Percentiles rank a stretch among this genome's conserved stretches.
Evolutionary conservation across 1,284 basidiomycete species (phyloP).

Genomic region (Sphagnurus paluster): DNA sequence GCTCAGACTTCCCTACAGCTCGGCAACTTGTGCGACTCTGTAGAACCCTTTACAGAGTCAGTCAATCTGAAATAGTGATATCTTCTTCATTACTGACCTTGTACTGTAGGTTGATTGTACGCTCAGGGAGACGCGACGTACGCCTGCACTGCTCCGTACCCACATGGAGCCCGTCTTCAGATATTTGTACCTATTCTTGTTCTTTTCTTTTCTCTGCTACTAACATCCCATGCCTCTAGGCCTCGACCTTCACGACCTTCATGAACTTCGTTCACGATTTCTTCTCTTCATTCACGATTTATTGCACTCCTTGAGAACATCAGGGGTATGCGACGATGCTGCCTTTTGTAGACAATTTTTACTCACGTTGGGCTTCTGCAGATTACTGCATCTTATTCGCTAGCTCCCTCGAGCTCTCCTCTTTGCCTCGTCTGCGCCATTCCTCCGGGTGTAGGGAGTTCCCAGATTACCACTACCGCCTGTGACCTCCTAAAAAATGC

Average conservation of each 20-base stretch:
- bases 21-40: conserved; percentile 49
- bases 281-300: conserved; percentile 68
- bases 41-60: conserved; percentile 59
- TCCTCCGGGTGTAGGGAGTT: conserved; percentile 41
- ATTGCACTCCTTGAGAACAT: conserved; percentile 55
- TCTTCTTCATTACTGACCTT: conserved; percentile 1
- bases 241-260: conserved; percentile 65
- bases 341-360: background rate
- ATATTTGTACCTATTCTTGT: conserved; percentile 47
- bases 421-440: conserved; percentile 56
- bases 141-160: conserved; percentile 65
- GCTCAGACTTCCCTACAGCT: conserved; percentile 33
- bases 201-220: background rate
- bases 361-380: conserved; percentile 24
- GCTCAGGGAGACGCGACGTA: conserved; percentile 40
- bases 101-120: conserved; percentile 36
- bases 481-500: conserved; percentile 46
- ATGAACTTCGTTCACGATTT: conserved; percentile 61
- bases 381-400: conserved; percentile 60
- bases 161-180: conserved; percentile 57
- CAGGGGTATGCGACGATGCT: conserved; percentile 47
- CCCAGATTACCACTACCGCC: conserved; percentile 41
- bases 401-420: conserved; percentile 62
- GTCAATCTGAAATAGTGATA: conserved; percentile 21
- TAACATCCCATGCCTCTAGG: conserved; percentile 33